Evolutionary conservation across 352 stramenopile genomes (phyloP).

Genomic region (Hyaloperonospora arabidopsidis): DNA sequence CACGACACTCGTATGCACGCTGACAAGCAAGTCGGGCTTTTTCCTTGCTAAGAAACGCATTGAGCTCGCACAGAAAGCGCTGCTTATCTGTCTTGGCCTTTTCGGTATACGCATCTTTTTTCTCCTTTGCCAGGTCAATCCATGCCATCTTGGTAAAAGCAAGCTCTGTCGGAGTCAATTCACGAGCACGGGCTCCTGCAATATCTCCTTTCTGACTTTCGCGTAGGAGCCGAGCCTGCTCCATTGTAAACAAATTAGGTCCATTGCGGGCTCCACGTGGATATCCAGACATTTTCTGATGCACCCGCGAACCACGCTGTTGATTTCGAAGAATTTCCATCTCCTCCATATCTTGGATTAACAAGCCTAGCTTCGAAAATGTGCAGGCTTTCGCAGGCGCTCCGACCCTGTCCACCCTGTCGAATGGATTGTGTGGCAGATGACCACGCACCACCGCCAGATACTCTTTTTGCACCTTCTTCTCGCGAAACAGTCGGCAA

Average conservation of each 20-base stretch:
- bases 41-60: conserved; percentile 44
- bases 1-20: conserved; percentile 45
- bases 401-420: conserved; percentile 14
- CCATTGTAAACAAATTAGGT: conserved; percentile 62
- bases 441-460: conserved; percentile 72
- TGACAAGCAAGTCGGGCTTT: conserved; percentile 35
- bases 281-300: conserved; percentile 47
- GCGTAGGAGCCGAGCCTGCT: conserved; percentile 38
- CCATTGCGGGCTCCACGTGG: conserved; percentile 49
- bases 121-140: conserved; percentile 38
- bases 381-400: conserved; percentile 34
- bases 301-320: conserved; percentile 38
- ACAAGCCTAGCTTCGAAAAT: conserved; percentile 52
- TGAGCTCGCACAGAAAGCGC: conserved; percentile 46
- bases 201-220: conserved; percentile 16
- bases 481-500: conserved; percentile 68
- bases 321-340: conserved; percentile 47
- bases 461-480: conserved; percentile 81
- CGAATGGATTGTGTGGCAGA: conserved; percentile 45
- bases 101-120: conserved; percentile 42
- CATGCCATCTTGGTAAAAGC: conserved; percentile 33
- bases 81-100: conserved; percentile 39
- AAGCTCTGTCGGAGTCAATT: conserved; percentile 25
- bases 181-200: conserved; percentile 8
- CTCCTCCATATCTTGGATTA: conserved; percentile 69